Evolutionary conservation across 108 stramenopile species (phyloP), one percentile per base, ranked within the genome.

Genomic region (Pseudonitzschia multiseries): DNA sequence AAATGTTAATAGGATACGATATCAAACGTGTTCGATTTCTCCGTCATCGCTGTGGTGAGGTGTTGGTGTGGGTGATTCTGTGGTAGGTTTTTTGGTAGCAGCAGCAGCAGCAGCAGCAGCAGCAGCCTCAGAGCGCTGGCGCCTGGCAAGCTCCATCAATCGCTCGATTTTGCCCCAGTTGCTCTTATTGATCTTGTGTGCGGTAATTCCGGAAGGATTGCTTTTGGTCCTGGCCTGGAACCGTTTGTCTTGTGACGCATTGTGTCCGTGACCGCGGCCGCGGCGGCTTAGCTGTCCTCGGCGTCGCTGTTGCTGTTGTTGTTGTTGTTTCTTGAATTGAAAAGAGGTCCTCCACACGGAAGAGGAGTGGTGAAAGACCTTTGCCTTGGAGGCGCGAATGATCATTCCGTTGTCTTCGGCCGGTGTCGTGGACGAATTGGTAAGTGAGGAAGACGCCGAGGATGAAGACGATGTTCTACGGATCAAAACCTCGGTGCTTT

Each of bases 141-240:
- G 17, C 50, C 50, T 51, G 20, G 50, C 17, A 51, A 21, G 57
- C 27, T 59, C 6, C 61, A 62, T 62, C 61, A 62, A 33, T 40
- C 0, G 10, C 29, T 62, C 61, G 61, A 62, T 62, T 40, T 62
- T 62, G 0, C 61, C 32, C 61, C 61, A 62, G 61, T 62, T 62
- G 61, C 61, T 62, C 36, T 33, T 31, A n/a, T 62, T 62, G 31
- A 62, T 26, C 29, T 31, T 18, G 32, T 33, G 8, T 17, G n/a
- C 15, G 36, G 29, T 31, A 6, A 62, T 62, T 9, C 61, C 33
- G n/a, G 61, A n/a, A 8, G 61, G 61, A 33, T 40, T 62, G 61
- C 61, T 40, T 33, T 33, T 62, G 33, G 61, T 62, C 61, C 61
- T 62, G n/a, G 33, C 61, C 36, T 62, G 61, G 4, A 59, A 59